These are phyloP conservation scores for Nemania sp. DNA, from an alignment of 2,329 filamentous ascomycete species.

Conservation along the genomic window DNA sequence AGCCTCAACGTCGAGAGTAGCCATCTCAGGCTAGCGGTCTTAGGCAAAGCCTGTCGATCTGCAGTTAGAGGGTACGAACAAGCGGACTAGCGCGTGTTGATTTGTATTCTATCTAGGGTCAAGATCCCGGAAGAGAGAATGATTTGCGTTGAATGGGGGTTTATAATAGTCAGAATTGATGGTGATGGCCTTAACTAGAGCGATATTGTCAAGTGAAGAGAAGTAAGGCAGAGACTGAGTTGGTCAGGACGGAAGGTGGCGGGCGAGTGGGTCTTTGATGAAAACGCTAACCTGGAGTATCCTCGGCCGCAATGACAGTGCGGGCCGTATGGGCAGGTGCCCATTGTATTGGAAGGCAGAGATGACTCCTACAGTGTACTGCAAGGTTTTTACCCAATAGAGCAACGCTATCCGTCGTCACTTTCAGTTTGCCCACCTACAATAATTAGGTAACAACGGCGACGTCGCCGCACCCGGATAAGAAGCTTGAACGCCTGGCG, in stretches of 20 bases:
- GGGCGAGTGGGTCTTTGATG: slow-evolving; percentile 16
- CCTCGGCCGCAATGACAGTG: too few relatives aligned
- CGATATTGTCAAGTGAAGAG: slow-evolving; percentile 5
- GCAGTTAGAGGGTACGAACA: background rate
- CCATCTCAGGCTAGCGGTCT: slow-evolving; percentile 44
- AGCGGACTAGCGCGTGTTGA: background rate
- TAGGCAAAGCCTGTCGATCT: slow-evolving; percentile 4
- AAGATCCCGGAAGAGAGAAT: background rate
- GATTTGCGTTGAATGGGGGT: background rate
- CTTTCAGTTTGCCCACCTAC: too few relatives aligned
- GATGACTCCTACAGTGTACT: too few relatives aligned
- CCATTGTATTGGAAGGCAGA: too few relatives aligned
- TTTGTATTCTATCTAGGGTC: background rate
- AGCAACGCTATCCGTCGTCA: too few relatives aligned
- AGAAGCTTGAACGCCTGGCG: too few relatives aligned
- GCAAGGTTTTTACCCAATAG: too few relatives aligned
- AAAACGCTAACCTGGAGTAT: slow-evolving; percentile 15
- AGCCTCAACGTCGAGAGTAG: slow-evolving; percentile 77
- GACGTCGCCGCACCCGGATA: too few relatives aligned
- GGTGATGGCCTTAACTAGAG: slow-evolving; percentile 1
- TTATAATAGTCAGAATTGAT: background rate
- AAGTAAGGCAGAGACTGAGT: slow-evolving; percentile 6
- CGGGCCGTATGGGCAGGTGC: too few relatives aligned
- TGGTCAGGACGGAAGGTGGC: slow-evolving; percentile 16
- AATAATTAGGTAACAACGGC: too few relatives aligned